Base-by-base conservation (phyloP, 208 protist genomes). In the Trypanosoma rangeli region DNA sequence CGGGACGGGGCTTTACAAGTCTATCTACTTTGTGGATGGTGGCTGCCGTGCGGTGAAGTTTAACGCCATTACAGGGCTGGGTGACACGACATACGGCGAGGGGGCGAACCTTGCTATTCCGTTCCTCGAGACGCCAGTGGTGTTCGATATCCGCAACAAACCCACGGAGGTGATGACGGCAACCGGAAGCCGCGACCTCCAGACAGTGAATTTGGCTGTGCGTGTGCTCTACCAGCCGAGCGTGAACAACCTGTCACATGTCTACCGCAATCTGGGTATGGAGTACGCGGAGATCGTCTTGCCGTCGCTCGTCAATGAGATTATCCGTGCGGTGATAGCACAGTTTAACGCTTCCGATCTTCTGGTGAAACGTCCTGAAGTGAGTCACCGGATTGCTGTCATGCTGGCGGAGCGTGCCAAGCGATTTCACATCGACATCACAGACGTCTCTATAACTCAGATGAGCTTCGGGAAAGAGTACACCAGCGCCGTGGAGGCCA, bases 291-390 rank as follows among this genome's bases (percentile, higher is more conserved):
- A 99, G 73, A 97, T 97, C 54, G 97, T 99, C 13, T 84, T 99
- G 57, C 98, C 98, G 5, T 99, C 97, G 1, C 98, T 99, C 37
- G 94, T 97, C 37, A 99, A 99, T 79, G 99, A 99, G 83, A 98
- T 99, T 50, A 94, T 99, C 64, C 99, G 99, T 64, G 85, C 91
- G 50, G 97, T 99, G 0, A 98, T 99, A 64, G 98, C 98, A 18
- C 98, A 99, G 83, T 99, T 99, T 80, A 99, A 99, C 79, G 99
- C 98, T 9, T 87, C 96, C 0, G 98, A 99, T 82, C 87, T 99
- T 10, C 95, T 99, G 67, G 98, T 96, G 39, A 94, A 98, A 89
- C 92, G 98, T 63, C 96, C 94, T 33, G 86, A 98, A 73, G 96
- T 99, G 57, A 95, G 83, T 59, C 76, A 86, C 55, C 85, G 90